Percentiles rank a stretch among this genome's conserved stretches.
Conservation (phyloP, 2,329 filamentous ascomycete genomes). For the Penicillium digitatum region DNA sequence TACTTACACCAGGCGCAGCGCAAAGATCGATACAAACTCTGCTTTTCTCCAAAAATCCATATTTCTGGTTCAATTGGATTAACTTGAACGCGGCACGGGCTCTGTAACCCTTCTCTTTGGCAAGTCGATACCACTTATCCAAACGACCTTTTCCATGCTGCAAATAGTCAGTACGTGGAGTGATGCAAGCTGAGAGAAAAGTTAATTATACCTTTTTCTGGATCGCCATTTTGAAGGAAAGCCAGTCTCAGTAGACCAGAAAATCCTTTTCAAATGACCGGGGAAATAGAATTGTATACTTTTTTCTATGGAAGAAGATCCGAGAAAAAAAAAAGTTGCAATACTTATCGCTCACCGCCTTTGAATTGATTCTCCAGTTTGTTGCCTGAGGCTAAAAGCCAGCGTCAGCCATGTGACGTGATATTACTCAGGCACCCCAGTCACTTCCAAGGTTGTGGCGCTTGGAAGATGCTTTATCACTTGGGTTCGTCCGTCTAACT, state of each 20-base stretch:
- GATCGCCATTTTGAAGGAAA: slow-evolving; percentile 67
- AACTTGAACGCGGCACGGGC: slow-evolving; percentile 96
- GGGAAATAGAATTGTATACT: slow-evolving; percentile 17
- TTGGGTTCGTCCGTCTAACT: slow-evolving; percentile 1
- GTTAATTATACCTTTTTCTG: slow-evolving; percentile 71
- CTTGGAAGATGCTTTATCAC: slow-evolving; percentile 10
- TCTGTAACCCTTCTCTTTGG: slow-evolving; percentile 96
- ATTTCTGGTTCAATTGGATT: slow-evolving; percentile 98
- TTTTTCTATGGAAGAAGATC: slow-evolving; percentile 11
- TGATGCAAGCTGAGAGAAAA: slow-evolving; percentile 4
- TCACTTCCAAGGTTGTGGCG: slow-evolving; percentile 23
- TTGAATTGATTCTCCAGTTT: slow-evolving; percentile 1
- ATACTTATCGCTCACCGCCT: slow-evolving; percentile 28
- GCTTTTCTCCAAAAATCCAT: slow-evolving; percentile 95
- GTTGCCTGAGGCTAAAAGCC: slow-evolving; percentile 29
- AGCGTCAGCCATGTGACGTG: slow-evolving; percentile 35
- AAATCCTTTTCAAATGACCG: slow-evolving; percentile 15
- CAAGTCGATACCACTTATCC: slow-evolving; percentile 98
- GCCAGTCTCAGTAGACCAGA: slow-evolving; percentile 27
- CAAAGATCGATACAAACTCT: slow-evolving; percentile 96
- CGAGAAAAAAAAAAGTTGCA: slow-evolving; percentile 24
- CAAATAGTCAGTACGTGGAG: slow-evolving; percentile 28
- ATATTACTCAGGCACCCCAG: slow-evolving; percentile 25
- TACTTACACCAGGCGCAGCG: slow-evolving; percentile 80
- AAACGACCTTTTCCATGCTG: slow-evolving; percentile 92